phyloP scores from a whole-genome alignment of 2,329 filamentous ascomycete genomes.

The Fusarium buxicola region DNA sequence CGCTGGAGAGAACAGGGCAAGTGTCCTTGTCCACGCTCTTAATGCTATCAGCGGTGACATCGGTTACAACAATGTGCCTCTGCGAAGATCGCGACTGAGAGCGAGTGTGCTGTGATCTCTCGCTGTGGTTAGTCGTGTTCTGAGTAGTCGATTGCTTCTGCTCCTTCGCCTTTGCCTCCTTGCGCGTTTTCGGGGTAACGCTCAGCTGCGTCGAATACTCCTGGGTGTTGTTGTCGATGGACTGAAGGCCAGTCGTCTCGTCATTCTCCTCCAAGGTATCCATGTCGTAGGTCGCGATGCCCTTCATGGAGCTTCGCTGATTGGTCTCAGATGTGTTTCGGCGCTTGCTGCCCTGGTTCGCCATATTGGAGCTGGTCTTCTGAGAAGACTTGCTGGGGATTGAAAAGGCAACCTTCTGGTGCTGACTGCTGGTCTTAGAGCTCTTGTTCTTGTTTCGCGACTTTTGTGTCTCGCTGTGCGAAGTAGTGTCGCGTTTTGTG shows the following conservation, averaged over 20 bases:
- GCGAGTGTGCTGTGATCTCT: constrained; percentile 43
- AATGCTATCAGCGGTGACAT: constrained; percentile 40
- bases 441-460: constrained; percentile 46
- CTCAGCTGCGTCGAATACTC: constrained; percentile 51
- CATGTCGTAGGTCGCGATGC: constrained; percentile 36
- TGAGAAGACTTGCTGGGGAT: constrained; percentile 52
- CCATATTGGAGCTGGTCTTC: constrained; percentile 48
- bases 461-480: constrained; percentile 46
- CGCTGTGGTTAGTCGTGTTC: constrained; percentile 40
- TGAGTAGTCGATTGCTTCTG: constrained; percentile 35
- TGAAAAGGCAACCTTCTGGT: constrained; percentile 57
- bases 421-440: constrained; percentile 41
- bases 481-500: constrained; percentile 46
- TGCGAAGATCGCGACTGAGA: constrained; percentile 44
- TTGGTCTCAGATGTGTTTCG: constrained; percentile 46
- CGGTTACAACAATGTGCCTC: constrained; percentile 40
- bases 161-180: constrained; percentile 34
- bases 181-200: constrained; percentile 43
- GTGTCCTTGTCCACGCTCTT: constrained; percentile 45
- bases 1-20: constrained; percentile 62
- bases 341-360: constrained; percentile 59
- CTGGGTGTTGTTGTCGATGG: constrained; percentile 50
- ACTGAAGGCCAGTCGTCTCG: constrained; percentile 51
- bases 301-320: constrained; percentile 37
- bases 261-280: constrained; percentile 49